These are phyloP conservation scores for Leccinum ochraceum DNA, from an alignment of 768 basidiomycete species.

Conservation along the genomic window DNA sequence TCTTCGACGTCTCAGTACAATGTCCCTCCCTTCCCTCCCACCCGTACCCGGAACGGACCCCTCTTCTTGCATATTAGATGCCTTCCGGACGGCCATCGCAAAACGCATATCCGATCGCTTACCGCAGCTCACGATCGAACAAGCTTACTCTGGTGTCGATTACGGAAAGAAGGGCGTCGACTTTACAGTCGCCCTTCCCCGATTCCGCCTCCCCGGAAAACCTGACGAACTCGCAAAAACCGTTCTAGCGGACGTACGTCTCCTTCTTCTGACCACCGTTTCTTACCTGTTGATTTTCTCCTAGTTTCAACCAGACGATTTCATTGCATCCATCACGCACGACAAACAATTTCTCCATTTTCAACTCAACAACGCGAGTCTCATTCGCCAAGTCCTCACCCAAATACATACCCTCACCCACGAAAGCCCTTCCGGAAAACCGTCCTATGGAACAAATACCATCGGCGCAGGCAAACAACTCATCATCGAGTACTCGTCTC, in stretches of 20 bases:
- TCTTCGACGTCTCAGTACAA: background rate
- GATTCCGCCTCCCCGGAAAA: constrained; percentile 85
- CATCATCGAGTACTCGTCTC: constrained; percentile 91
- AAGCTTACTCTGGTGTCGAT: constrained; percentile 83
- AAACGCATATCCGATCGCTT: constrained; percentile 65
- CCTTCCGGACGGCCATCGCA: constrained; percentile 82
- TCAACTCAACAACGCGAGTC: constrained; percentile 61
- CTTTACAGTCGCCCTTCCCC: constrained; percentile 88
- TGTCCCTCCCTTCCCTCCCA: constrained; percentile 40
- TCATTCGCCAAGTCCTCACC: constrained; percentile 64
- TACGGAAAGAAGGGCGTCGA: constrained; percentile 94
- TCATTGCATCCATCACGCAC: constrained; percentile 65
- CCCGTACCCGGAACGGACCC: constrained; percentile 56
- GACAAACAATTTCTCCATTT: constrained; percentile 87
- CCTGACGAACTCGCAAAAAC: constrained; percentile 73
- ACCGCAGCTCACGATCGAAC: constrained; percentile 64
- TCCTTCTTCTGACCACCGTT: background rate
- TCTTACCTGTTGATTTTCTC: constrained; percentile 6
- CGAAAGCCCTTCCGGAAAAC: constrained; percentile 53
- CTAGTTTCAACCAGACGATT: constrained; percentile 85
- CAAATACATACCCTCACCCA: constrained; percentile 78
- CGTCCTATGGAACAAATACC: constrained; percentile 82
- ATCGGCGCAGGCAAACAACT: constrained; percentile 79
- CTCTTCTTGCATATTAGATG: constrained; percentile 65
- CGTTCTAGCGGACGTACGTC: constrained; percentile 70